phyloP scores from a whole-genome alignment of 768 basidiomycete species.

The Tephrocybe sp. region DNA sequence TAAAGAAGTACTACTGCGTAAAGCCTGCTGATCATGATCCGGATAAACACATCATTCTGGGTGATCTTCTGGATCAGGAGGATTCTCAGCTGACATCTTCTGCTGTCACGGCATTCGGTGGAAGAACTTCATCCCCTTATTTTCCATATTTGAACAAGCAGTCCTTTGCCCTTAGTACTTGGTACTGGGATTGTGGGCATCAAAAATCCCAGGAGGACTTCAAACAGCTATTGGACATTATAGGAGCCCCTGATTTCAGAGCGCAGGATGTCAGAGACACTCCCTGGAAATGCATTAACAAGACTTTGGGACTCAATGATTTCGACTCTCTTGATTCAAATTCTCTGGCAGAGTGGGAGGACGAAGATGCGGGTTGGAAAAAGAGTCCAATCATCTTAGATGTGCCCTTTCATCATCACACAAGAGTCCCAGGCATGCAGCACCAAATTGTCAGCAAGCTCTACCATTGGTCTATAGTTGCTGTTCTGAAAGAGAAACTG shows the following conservation, averaged over 20 bases:
- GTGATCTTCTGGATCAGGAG: too few relatives aligned
- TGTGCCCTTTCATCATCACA: slow-evolving; percentile 10
- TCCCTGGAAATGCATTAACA: slow-evolving; percentile 12
- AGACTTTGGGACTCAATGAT: not conserved
- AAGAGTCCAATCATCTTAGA: slow-evolving; percentile 1
- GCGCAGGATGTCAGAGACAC: slow-evolving; percentile 12
- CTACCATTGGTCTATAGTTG: slow-evolving; percentile 15
- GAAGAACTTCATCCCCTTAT: too few relatives aligned
- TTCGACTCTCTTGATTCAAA: not conserved
- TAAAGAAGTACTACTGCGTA: too few relatives aligned
- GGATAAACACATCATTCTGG: too few relatives aligned
- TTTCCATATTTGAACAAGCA: slow-evolving; percentile 11
- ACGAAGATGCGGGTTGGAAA: slow-evolving; percentile 18
- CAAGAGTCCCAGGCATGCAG: not conserved
- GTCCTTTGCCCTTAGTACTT: slow-evolving; percentile 11
- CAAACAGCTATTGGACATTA: slow-evolving; percentile 10
- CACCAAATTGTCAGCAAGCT: slow-evolving; percentile 8
- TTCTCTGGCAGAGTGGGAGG: slow-evolving; percentile 1
- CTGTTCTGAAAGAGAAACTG: slow-evolving; percentile 18
- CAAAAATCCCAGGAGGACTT: slow-evolving; percentile 9
- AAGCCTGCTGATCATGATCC: too few relatives aligned
- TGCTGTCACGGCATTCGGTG: too few relatives aligned
- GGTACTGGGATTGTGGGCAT: slow-evolving; percentile 8
- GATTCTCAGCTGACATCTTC: too few relatives aligned
- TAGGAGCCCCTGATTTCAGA: not conserved